Base-by-base conservation (phyloP, 495 filamentous ascomycete species). In the Penicillium pulvis region DNA sequence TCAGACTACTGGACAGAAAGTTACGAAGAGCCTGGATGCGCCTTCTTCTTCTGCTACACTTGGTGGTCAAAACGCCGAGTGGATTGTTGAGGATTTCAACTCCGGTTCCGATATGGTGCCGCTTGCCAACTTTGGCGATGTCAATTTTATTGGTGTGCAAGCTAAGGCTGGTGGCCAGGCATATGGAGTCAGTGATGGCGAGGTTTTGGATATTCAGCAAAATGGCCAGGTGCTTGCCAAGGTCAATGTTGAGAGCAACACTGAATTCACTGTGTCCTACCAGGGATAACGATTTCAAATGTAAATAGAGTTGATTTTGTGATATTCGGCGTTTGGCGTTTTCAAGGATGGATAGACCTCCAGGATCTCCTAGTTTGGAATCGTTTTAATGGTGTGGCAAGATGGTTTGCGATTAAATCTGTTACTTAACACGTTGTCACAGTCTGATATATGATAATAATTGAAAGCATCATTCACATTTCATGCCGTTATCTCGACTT, bases 71-170 rank as follows among this genome's bases (percentile, higher is more conserved):
- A 86, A 87, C 60, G 85, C 81, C 14, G 85, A 88, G 56, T 88
- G 84, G 85, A 86, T 88, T 54, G 81, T 88, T 28, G 85, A 88
- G 73, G 85, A 87, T 55, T 87, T 83, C 60, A 73, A 81, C 54
- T 64, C 71, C 3, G 79, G 79, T 23, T 67, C 65, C 49, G 16
- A 53, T 9, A 71, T 80, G 56, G 83, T 87, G 0, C 71, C 77
- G 6, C 72, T 88, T 60, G 82, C 76, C 16, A 70, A 85, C 64
- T 86, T 85, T 62, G 76, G 76, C 41, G 69, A 65, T 3, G 73
- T 87, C 7, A 68, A 60, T 20, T 87, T 87, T 57, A 78, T 71
- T 10, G 75, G 77, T 31, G 72, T 69, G 3, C 71, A 75, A 46
- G 74, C 78, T 3, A 39, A 67, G 54, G 73, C 72, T 26, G 41